Percentiles rank a stretch among this genome's conserved stretches.
These are phyloP conservation scores for Tephrocybe sp. DNA, from an alignment of 768 basidiomycete species.

Conservation along the genomic window DNA sequence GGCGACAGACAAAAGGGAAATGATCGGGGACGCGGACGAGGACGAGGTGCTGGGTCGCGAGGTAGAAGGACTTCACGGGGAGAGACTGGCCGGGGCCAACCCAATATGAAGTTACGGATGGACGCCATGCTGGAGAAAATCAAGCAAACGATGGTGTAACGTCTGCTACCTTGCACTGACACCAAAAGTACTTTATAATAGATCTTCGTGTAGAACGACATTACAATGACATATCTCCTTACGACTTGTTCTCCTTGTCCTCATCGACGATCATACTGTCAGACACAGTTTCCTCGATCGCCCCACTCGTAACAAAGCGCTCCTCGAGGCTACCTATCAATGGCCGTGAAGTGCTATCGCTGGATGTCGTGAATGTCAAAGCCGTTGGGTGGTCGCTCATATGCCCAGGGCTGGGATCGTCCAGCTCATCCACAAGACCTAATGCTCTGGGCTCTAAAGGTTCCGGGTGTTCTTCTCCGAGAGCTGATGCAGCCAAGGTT, in stretches of 20 bases:
- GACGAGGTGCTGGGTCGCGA: slow-evolving; percentile 10
- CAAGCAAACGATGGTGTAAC: slow-evolving; percentile 53
- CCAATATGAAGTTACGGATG: slow-evolving; percentile 86
- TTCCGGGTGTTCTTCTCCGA: slow-evolving; percentile 31
- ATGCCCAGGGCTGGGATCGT: slow-evolving; percentile 83
- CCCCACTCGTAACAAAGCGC: slow-evolving; percentile 59
- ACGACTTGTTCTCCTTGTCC: slow-evolving; percentile 48
- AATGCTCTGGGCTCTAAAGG: slow-evolving; percentile 50
- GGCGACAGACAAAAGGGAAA: slow-evolving; percentile 35
- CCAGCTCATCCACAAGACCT: slow-evolving; percentile 83
- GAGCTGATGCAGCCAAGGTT: slow-evolving; percentile 41
- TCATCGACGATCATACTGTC: slow-evolving; percentile 53
- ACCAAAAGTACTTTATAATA: slow-evolving; percentile 13
- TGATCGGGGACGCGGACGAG: slow-evolving; percentile 17
- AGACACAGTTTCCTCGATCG: slow-evolving; percentile 29
- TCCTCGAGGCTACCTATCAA: slow-evolving; percentile 57
- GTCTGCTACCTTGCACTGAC: neutral
- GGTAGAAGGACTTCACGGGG: slow-evolving; percentile 26
- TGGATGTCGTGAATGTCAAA: slow-evolving; percentile 61
- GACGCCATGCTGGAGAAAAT: slow-evolving; percentile 85
- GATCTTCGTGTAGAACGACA: slow-evolving; percentile 1
- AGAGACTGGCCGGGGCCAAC: slow-evolving; percentile 44
- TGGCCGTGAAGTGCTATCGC: slow-evolving; percentile 36
- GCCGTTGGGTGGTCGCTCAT: slow-evolving; percentile 80
- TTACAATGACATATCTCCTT: slow-evolving; percentile 18